Conservation (phyloP, 345 rosid species). For the Populus ilicifolia region DNA sequence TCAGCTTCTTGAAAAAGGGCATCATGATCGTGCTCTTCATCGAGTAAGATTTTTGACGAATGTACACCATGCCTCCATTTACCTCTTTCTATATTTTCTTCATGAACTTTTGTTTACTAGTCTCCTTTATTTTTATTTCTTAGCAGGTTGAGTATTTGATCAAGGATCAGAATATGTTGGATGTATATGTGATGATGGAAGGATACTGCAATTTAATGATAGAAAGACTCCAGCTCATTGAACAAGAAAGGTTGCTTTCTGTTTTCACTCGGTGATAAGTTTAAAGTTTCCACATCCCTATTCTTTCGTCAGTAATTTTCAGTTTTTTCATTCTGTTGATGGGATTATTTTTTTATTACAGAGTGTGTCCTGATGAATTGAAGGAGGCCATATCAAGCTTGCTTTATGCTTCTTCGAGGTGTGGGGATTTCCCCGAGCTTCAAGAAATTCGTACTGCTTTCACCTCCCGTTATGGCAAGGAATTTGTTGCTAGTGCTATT, state of each 20-base stretch:
- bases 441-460: slow-evolving; percentile 64
- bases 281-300: not conserved
- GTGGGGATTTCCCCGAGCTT: slow-evolving; percentile 94
- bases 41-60: slow-evolving; percentile 36
- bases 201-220: slow-evolving; percentile 56
- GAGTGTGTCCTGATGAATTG: slow-evolving; percentile 78
- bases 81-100: not conserved
- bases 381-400: slow-evolving; percentile 67
- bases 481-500: slow-evolving; percentile 61
- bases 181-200: slow-evolving; percentile 60
- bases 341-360: slow-evolving; percentile 8
- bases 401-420: slow-evolving; percentile 67
- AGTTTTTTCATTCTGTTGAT: not conserved
- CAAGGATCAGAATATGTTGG: slow-evolving; percentile 68
- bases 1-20: slow-evolving; percentile 69
- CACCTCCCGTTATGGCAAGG: slow-evolving; percentile 69
- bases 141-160: slow-evolving; percentile 61
- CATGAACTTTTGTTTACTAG: not conserved
- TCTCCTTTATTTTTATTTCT: not conserved
- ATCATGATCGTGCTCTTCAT: slow-evolving; percentile 68
- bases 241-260: slow-evolving; percentile 43
- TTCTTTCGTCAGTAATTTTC: not conserved
- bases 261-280: not conserved
- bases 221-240: slow-evolving; percentile 64
- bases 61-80: not conserved